These are phyloP conservation scores for Vaccinium vitisidaea DNA, from an alignment of 148 eudicot genomes.

Conservation along the genomic window DNA sequence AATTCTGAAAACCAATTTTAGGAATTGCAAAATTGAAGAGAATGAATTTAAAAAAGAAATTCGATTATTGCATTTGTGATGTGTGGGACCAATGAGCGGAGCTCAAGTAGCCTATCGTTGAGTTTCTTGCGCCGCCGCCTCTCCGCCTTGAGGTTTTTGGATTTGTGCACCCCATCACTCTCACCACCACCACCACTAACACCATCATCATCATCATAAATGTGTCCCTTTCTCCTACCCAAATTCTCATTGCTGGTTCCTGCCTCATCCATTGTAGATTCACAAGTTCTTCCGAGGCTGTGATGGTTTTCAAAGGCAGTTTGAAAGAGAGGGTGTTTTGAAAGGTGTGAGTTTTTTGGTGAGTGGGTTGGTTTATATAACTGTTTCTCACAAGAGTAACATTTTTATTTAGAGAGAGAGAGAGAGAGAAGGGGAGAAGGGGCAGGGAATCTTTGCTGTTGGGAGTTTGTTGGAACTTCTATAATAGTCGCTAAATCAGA, in stretches of 20 bases:
- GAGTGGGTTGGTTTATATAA: slow-evolving; percentile 12
- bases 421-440: slow-evolving; percentile 3
- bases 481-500: not conserved
- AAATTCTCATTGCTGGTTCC: slow-evolving; percentile 21
- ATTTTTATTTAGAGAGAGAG: slow-evolving; percentile 10
- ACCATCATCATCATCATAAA: not conserved
- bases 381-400: slow-evolving; percentile 26
- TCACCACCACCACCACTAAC: slow-evolving; percentile 12
- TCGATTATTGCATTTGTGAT: slow-evolving; percentile 71
- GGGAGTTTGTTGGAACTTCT: slow-evolving; percentile 38
- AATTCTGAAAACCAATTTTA: not conserved
- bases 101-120: slow-evolving; percentile 56
- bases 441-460: slow-evolving; percentile 29
- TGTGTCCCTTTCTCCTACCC: slow-evolving; percentile 12
- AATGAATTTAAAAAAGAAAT: not conserved
- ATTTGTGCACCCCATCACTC: slow-evolving; percentile 39
- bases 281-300: not conserved
- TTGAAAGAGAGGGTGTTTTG: not conserved
- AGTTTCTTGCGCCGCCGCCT: slow-evolving; percentile 70
- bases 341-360: not conserved
- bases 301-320: not conserved
- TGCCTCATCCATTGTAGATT: slow-evolving; percentile 18
- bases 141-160: slow-evolving; percentile 79
- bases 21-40: not conserved
- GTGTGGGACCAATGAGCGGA: slow-evolving; percentile 74